These are phyloP conservation scores for Allium fistulosum DNA, from an alignment of 106 monocot species.

Conservation along the genomic window DNA sequence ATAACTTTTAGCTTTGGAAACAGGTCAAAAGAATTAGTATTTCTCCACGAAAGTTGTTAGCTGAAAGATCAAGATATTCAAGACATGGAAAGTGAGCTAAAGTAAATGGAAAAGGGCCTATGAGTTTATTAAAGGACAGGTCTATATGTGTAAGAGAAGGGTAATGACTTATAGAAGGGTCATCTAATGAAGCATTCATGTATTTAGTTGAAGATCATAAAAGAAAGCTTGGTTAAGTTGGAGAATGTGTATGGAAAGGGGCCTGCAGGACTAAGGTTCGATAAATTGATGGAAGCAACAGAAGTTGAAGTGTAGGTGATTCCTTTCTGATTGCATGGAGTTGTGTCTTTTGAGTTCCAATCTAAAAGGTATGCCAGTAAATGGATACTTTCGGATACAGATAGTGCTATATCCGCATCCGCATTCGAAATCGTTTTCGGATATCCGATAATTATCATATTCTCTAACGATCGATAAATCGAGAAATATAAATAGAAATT, in stretches of 20 bases:
- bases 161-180: conserved; percentile 23
- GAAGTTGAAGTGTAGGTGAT: conserved; percentile 22
- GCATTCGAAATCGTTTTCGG: too few relatives aligned
- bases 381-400: too few relatives aligned
- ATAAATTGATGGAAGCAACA: conserved; percentile 22
- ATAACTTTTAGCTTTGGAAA: conserved; percentile 43
- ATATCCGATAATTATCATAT: too few relatives aligned
- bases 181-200: conserved; percentile 42
- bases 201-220: conserved; percentile 42
- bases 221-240: conserved; percentile 35
- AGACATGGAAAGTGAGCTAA: conserved; percentile 36
- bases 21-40: conserved; percentile 36
- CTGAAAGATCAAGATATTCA: conserved; percentile 27
- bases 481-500: too few relatives aligned
- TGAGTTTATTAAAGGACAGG: conserved; percentile 52
- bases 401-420: too few relatives aligned
- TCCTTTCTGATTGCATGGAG: conserved; percentile 46
- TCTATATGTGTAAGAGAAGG: conserved; percentile 38
- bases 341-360: conserved; percentile 32
- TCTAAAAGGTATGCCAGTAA: too few relatives aligned
- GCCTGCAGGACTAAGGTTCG: conserved; percentile 11
- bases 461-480: too few relatives aligned
- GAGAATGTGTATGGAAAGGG: conserved; percentile 53
- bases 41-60: conserved; percentile 57
- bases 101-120: conserved; percentile 34